Evolutionary conservation across 257 asterid genomes (phyloP), one percentile per base, ranked within the genome.

Genomic region (Salvia hispanica): DNA sequence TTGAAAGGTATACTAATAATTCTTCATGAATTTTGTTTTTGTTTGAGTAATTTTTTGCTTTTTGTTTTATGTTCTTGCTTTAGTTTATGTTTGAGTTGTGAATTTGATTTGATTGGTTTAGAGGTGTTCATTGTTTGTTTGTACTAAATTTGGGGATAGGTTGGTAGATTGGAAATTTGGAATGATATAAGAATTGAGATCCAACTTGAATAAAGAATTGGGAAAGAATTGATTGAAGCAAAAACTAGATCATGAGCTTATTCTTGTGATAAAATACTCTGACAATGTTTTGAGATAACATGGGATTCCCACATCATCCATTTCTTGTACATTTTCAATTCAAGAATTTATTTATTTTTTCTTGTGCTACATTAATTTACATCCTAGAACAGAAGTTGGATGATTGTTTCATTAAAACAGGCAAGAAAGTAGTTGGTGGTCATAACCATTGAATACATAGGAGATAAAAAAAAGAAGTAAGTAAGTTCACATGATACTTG

Each of bases 1-100:
- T 45, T 64, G 45, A 58, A 79, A 87, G 98, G 95, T 92, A 80
- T 60, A 34, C 5, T 34, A 15, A 39, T 39, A 7, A 1, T 40
- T 40, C 31, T 64, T 63, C 44, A 6, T 25, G 3, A 51, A 43
- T 66, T n/a, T 56, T 51, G 4, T 48, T 54, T 5, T 14, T 16
- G 63, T 15, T 13, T 37, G 48, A 18, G 60, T 40, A 39, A 40
- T 0, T 62, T n/a, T 39, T 45, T 12, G 13, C 58, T 63, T 5
- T 7, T 71, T 37, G 31, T 25, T 15, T 54, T 46, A 33, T 66
- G 46, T 33, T 64, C 36, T 13, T 67, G 63, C 10, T 75, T 1
- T 58, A 7, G 42, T 36, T 15, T 52, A 70, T 55, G 21, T 33
- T 40, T 63, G 28, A 37, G 36, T 18, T 58, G 5, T 63, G n/a